phyloP scores from a whole-genome alignment of 2,329 filamentous ascomycete genomes.

The Fusarium cyanostomum region DNA sequence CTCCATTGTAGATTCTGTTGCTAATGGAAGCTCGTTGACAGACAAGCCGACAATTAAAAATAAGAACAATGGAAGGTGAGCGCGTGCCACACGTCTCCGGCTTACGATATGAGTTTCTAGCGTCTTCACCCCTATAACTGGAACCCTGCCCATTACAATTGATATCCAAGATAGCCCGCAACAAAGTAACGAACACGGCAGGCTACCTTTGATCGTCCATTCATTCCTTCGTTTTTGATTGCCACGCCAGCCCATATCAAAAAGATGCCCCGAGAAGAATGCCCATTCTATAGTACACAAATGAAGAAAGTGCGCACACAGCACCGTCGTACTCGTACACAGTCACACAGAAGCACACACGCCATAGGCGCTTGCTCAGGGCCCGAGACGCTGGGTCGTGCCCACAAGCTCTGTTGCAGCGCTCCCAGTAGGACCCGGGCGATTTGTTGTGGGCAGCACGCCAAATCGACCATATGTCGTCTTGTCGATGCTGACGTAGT shows the following conservation, averaged over 20 bases:
- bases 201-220: conserved; percentile 11
- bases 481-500: conserved; percentile 94
- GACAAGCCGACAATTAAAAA: too few species aligned
- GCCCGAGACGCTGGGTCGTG: conserved; percentile 73
- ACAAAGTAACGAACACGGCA: not conserved
- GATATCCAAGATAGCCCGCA: conserved; percentile 9
- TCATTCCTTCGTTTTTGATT: conserved; percentile 27
- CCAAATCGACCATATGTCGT: conserved; percentile 96
- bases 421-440: conserved; percentile 50
- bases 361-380: conserved; percentile 55
- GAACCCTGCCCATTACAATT: conserved; percentile 7
- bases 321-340: conserved; percentile 8
- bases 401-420: conserved; percentile 68
- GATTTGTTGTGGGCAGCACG: conserved; percentile 73
- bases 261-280: conserved; percentile 20
- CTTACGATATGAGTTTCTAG: conserved; percentile 4
- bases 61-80: not conserved
- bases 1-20: too few species aligned
- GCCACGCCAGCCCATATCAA: conserved; percentile 21
- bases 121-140: not conserved
- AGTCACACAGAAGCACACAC: conserved; percentile 21
- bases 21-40: too few species aligned
- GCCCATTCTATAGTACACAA: conserved; percentile 36
- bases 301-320: conserved; percentile 10
- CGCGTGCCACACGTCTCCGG: not conserved